A percentile compares a stretch with the other conserved stretches of the same genome.
These are phyloP conservation scores for Lithospermum erythrorhizon DNA, from an alignment of 257 asterid species.

Conservation along the genomic window DNA sequence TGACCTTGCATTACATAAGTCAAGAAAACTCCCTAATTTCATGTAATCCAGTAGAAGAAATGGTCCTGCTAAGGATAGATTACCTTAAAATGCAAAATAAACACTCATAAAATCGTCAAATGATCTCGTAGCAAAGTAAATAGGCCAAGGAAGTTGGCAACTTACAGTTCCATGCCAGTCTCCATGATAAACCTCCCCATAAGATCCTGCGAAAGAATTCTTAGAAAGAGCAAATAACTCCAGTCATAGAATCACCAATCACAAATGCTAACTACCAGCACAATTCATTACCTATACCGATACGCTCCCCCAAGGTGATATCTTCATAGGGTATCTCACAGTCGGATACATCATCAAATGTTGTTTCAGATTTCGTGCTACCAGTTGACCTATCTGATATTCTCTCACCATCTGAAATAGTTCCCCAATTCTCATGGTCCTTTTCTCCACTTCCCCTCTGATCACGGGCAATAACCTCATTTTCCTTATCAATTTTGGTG, in stretches of 20 bases:
- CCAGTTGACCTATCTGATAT: constrained; percentile 71
- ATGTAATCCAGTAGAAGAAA: not conserved
- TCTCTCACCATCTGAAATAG: constrained; percentile 67
- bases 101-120: not conserved
- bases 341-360: constrained; percentile 87
- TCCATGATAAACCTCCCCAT: constrained; percentile 94
- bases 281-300: constrained; percentile 81
- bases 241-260: constrained; percentile 10
- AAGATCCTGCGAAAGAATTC: constrained; percentile 58
- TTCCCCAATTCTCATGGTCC: constrained; percentile 38
- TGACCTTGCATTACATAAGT: no score
- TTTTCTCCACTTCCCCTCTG: constrained; percentile 38
- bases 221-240: constrained; percentile 13
- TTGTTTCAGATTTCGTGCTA: constrained; percentile 60
- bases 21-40: not conserved
- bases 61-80: not conserved
- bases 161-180: constrained; percentile 99
- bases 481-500: constrained; percentile 46
- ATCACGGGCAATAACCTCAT: constrained; percentile 30
- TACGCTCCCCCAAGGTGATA: constrained; percentile 95
- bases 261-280: constrained; percentile 11
- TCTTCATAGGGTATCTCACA: constrained; percentile 96
- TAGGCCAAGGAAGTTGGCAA: constrained; percentile 16
- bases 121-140: constrained; percentile 10
- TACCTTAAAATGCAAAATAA: not conserved